Base-by-base conservation (phyloP, 2,329 filamentous ascomycete species). In the Lachnellula willkommii region DNA sequence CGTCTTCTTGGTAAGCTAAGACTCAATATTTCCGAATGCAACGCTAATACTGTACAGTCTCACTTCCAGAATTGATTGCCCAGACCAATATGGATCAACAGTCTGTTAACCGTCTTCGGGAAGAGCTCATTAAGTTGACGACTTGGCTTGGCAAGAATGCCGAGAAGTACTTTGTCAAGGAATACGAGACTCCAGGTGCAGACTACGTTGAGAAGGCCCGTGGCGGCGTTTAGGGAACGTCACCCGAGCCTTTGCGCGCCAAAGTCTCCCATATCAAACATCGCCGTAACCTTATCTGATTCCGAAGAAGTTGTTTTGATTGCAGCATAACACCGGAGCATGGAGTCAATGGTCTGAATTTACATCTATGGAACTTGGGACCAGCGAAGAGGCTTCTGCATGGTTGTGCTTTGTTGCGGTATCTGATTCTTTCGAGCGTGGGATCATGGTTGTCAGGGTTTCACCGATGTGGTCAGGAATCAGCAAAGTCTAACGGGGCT, bases 41-140 rank as follows among this genome's bases (percentile, higher is more conserved):
- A 40, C 36, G 12, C 60, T 65, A 53, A 65, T 46, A 28, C 17
- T 47, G 3, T 47, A 9, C 64, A 96, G 93, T 95, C 3, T 88
- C 88, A 1, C 84, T 97, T 65, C 93, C 94, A 0, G 94, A 99
- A 69, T 84, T 97, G 42, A 85, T 97, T 60, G 92, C 92, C 4
- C 94, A 99, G 71, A 99, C 94, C 52, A 97, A 97, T 74, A 96
- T 99, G 91, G 94, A 97, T 68, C 80, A 87, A 52, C 91, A 95
- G 70, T 92, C 91, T 2, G 90, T 96, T 43, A 88, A 87, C 60
- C 88, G 91, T 47, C 82, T 97, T 26, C 87, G 91, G 12, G 90
- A 96, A 66, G 94, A 99, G 71, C 80, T 99, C 15, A 81, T 83
- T 63, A 93, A 91, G 72, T 86, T 99, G 72, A 90, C 87, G 11